Percentiles rank a stretch among this genome's conserved stretches.
Evolutionary conservation across 2,329 filamentous ascomycete genomes (phyloP).

Genomic region (Cladophialophora immunda): DNA sequence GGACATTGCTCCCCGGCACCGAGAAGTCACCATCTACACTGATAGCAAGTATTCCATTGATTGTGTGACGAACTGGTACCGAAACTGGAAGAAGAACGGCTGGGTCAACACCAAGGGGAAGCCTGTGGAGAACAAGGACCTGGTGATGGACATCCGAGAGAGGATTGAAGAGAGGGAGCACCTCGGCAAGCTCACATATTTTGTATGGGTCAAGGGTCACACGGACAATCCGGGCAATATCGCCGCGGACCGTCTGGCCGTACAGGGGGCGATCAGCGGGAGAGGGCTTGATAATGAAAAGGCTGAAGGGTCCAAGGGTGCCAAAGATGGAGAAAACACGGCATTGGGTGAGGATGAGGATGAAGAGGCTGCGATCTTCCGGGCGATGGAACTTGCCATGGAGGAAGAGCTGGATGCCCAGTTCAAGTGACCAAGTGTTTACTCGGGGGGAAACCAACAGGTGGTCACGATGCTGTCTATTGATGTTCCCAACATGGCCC

Average conservation of each 20-base stretch:
- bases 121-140: constrained; percentile 84
- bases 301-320: constrained; percentile 33
- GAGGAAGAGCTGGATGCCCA: constrained; percentile 27
- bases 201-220: constrained; percentile 93
- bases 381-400: constrained; percentile 34
- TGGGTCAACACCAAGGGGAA: constrained; percentile 79
- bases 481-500: neutral
- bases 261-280: constrained; percentile 65
- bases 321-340: neutral
- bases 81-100: constrained; percentile 75
- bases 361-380: constrained; percentile 27
- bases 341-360: constrained; percentile 4
- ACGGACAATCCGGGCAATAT: constrained; percentile 75
- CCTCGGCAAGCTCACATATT: constrained; percentile 69
- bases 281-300: constrained; percentile 46
- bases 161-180: constrained; percentile 74
- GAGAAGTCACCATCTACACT: constrained; percentile 79
- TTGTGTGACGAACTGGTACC: constrained; percentile 85
- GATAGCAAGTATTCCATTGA: constrained; percentile 92
- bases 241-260: constrained; percentile 80
- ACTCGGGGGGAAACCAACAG: neutral
- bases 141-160: constrained; percentile 76
- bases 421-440: constrained; percentile 10
- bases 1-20: constrained; percentile 73
- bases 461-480: neutral